Conservation (phyloP, 2,329 filamentous ascomycete species). For the Teratosphaeria gauchensis region DNA sequence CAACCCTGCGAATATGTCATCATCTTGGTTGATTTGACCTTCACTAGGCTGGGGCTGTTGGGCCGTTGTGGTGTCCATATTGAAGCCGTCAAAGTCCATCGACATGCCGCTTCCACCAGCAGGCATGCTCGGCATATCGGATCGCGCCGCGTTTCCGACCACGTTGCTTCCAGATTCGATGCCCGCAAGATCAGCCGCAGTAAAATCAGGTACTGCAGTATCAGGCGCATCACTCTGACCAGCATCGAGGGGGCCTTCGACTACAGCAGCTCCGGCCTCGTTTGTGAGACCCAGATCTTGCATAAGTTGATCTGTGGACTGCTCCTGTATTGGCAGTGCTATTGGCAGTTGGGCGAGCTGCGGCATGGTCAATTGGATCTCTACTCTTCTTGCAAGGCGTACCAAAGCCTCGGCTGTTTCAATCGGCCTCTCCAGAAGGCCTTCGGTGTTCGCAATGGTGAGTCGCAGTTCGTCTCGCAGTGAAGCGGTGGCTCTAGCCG, state of each 20-base stretch:
- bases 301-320: conserved; percentile 23
- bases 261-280: conserved; percentile 6
- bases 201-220: conserved; percentile 10
- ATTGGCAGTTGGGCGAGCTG: conserved; percentile 38
- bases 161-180: conserved; percentile 6
- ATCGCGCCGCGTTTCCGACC: conserved; percentile 7
- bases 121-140: not conserved
- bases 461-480: conserved; percentile 31
- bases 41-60: conserved; percentile 1
- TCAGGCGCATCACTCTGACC: conserved; percentile 7
- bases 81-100: conserved; percentile 17
- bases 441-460: conserved; percentile 41
- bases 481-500: not conserved
- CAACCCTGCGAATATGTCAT: conserved; percentile 35
- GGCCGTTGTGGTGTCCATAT: conserved; percentile 19
- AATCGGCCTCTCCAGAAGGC: conserved; percentile 49
- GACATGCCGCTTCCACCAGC: not conserved
- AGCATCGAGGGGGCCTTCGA: conserved; percentile 1
- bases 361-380: conserved; percentile 46
- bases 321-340: conserved; percentile 14
- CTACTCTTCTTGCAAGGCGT: conserved; percentile 21
- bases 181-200: conserved; percentile 12
- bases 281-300: conserved; percentile 25
- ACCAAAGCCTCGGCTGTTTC: conserved; percentile 44
- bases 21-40: conserved; percentile 24